Percentiles rank a stretch among this genome's conserved stretches.
Evolutionary conservation across 2,329 filamentous ascomycete genomes (phyloP).

Genomic region (Salinomyces thailandicus): DNA sequence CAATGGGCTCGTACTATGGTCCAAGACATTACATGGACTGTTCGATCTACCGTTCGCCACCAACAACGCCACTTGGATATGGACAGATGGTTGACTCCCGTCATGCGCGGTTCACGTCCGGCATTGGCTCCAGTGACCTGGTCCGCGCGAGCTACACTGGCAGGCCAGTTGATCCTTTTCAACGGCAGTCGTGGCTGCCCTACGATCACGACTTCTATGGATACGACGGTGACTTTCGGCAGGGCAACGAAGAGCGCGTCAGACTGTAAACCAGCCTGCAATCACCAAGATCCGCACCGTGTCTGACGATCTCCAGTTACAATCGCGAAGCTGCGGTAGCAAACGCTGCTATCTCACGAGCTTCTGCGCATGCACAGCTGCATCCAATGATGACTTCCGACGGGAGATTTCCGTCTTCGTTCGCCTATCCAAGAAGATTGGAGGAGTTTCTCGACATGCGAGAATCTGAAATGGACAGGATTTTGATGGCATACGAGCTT

Average conservation of each 20-base stretch:
- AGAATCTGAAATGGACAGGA: constrained; percentile 20
- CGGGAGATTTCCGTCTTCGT: constrained; percentile 24
- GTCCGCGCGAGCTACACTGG: neutral
- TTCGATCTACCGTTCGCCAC: constrained; percentile 12
- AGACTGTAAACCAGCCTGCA: constrained; percentile 6
- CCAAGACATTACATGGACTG: constrained; percentile 14
- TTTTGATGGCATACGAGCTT: constrained; percentile 23
- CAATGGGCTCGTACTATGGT: too few relatives aligned
- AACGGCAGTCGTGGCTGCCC: neutral
- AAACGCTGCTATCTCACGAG: constrained; percentile 20
- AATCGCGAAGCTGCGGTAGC: constrained; percentile 17
- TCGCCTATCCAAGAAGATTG: constrained; percentile 16
- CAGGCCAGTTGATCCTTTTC: neutral
- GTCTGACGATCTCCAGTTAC: constrained; percentile 7
- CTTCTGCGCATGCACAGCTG: constrained; percentile 18
- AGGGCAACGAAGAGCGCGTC: constrained; percentile 5
- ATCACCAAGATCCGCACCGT: neutral
- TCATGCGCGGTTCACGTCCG: constrained; percentile 1
- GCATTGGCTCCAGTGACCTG: neutral
- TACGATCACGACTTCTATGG: constrained; percentile 4
- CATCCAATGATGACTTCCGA: constrained; percentile 25
- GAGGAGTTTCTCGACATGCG: constrained; percentile 19
- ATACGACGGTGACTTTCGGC: constrained; percentile 2
- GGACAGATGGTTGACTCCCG: neutral
- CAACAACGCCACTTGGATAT: constrained; percentile 1